phyloP scores from a whole-genome alignment of 208 protist species.

The Acanthamoeba culbertsoni region DNA sequence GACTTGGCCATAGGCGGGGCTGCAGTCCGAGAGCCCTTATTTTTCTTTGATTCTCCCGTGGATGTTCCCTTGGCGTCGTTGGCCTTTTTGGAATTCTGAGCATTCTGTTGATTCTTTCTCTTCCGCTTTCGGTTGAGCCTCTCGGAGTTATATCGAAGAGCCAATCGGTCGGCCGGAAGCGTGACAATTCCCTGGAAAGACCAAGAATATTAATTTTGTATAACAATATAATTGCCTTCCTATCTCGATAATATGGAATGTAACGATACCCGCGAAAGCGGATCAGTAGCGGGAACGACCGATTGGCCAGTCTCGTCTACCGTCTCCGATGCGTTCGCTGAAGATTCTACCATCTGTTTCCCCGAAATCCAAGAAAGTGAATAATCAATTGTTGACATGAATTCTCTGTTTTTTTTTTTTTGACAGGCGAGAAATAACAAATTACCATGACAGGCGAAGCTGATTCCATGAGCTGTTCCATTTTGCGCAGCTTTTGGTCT shows the following conservation, averaged over 20 bases:
- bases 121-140: not conserved
- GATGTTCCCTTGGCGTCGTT: not conserved
- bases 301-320: too few species aligned
- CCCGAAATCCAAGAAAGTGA: too few species aligned
- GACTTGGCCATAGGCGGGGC: too few species aligned
- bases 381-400: too few species aligned
- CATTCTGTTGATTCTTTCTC: not conserved
- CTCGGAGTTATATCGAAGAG: not conserved
- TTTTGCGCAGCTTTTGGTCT: not conserved
- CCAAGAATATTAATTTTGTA: too few species aligned
- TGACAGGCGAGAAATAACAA: not conserved
- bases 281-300: too few species aligned
- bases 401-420: not conserved
- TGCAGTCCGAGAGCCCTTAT: too few species aligned
- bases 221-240: not conserved
- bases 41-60: not conserved
- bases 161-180: not conserved
- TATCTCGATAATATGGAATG: too few species aligned
- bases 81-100: not conserved
- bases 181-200: not conserved
- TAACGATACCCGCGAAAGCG: too few species aligned
- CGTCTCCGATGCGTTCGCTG: too few species aligned
- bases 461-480: conserved; percentile 44
- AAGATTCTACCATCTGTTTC: too few species aligned
- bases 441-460: not conserved